Evolutionary conservation across 139 green algal genomes (phyloP).

Genomic region (Chlamydomonas sp.): DNA sequence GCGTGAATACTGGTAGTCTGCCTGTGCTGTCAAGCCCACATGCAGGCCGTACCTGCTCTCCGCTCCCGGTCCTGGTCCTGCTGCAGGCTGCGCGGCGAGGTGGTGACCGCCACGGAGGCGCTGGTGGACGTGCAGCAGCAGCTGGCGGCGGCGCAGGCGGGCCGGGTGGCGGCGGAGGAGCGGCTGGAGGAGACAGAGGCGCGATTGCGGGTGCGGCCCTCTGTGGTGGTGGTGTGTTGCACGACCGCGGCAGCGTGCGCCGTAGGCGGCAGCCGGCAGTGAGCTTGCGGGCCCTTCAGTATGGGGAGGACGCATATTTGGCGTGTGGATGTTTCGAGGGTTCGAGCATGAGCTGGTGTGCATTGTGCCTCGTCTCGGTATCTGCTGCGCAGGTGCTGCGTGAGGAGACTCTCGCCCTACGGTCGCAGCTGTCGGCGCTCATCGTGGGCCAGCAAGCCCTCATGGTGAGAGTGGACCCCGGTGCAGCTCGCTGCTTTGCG

Average conservation of each 20-base stretch:
- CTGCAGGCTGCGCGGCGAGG: conserved; percentile 15
- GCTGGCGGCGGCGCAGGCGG: background rate
- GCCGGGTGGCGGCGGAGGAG: background rate
- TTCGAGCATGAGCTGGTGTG: background rate
- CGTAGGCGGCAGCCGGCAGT: background rate
- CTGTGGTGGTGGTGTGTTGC: background rate
- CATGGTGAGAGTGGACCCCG: no score
- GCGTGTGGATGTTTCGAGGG: background rate
- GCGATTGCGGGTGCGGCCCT: background rate
- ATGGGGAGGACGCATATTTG: background rate
- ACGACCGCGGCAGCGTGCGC: background rate
- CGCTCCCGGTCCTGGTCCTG: no score
- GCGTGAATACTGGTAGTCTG: background rate
- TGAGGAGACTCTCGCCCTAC: background rate
- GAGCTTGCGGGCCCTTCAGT: background rate
- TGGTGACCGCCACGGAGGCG: background rate
- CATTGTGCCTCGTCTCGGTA: background rate
- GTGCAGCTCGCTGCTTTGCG: no score
- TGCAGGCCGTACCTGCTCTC: background rate
- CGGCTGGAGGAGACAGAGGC: conserved; percentile 14
- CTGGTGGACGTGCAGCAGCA: background rate
- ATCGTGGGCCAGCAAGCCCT: no score
- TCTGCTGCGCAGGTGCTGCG: conserved; percentile 2
- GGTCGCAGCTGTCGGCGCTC: background rate
- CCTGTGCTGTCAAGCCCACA: background rate